Conservation (phyloP, 345 rosid species). For the Dipteronia sinensis region DNA sequence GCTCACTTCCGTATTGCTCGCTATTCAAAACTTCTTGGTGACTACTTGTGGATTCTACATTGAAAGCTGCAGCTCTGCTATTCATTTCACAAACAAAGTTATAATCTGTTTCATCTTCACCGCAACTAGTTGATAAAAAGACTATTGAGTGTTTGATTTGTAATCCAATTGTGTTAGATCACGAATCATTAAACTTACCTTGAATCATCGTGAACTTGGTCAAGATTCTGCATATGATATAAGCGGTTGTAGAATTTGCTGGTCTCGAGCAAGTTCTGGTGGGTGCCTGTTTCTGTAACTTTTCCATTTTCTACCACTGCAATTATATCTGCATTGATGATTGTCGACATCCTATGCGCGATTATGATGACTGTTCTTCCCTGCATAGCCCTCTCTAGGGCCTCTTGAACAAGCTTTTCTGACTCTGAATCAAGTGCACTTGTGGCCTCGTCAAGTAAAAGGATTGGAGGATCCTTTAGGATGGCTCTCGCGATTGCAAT, state of each 20-base stretch:
- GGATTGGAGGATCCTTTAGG: slow-evolving; percentile 65
- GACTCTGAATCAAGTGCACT: slow-evolving; percentile 73
- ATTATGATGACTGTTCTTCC: slow-evolving; percentile 63
- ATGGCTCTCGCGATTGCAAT: slow-evolving; percentile 69
- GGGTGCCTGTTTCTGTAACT: slow-evolving; percentile 59
- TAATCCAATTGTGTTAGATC: not conserved
- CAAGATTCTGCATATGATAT: slow-evolving; percentile 51
- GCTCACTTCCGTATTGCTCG: slow-evolving; percentile 19
- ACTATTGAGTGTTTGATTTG: too few relatives aligned
- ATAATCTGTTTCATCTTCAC: not conserved
- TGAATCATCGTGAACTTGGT: slow-evolving; percentile 18
- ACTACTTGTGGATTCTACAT: slow-evolving; percentile 20
- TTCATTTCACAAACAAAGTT: slow-evolving; percentile 16
- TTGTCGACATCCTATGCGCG: slow-evolving; percentile 66
- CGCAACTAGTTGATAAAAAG: not conserved
- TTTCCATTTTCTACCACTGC: slow-evolving; percentile 59
- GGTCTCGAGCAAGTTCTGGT: slow-evolving; percentile 48
- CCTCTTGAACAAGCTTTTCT: slow-evolving; percentile 61
- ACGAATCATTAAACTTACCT: slow-evolving; percentile 36
- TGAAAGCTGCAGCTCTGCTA: slow-evolving; percentile 27
- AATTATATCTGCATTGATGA: slow-evolving; percentile 56
- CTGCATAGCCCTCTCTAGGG: slow-evolving; percentile 60
- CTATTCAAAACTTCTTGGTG: slow-evolving; percentile 17
- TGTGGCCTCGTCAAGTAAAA: slow-evolving; percentile 72
- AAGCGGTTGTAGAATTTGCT: slow-evolving; percentile 43